Evolutionary conservation across 1,139 yeast genomes (phyloP), one percentile per base, ranked within the genome.

Genomic region (Saccharomyces hybrid): DNA sequence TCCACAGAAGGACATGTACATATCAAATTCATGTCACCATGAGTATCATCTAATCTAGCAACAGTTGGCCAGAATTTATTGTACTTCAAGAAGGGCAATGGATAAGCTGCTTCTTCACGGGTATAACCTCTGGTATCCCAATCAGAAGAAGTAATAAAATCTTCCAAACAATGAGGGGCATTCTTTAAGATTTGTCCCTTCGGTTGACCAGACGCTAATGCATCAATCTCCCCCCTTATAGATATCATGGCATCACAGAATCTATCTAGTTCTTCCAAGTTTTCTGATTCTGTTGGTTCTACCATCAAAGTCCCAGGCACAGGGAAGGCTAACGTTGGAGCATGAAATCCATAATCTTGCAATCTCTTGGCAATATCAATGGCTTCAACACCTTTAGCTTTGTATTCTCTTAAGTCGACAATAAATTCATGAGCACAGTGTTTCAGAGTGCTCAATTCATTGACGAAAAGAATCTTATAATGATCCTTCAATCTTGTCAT

Each of bases 311-410:
- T 93, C 58, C 96, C 96, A 11, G 97, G 91, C 52, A 93, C 96
- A 25, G 99, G 99, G 88, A 95, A 93, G 1, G 98, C 93, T 89
- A 93, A 84, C 51, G 99, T 93, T 62, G 99, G 99, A 0, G 97
- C 97, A 72, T 93, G 99, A 84, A 93, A 93, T 1, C 98, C 97
- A 70, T 91, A 93, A 74, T 93, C 99, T 73, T 93, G 98, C 59
- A 93, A 80, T 72, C 99, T 83, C 77, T 93, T 93, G 57, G 99
- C 98, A 57, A 93, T 84, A 70, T 93, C 99, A 65, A 91, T 89
- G 28, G 97, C 98, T 72, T 93, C 98, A 56, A 93, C 76, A 20
- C 96, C 96, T 52, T 82, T 69, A 2, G 79, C 73, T 74, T 91
- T 90, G 76, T 86, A 88, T 51, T 86, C 90, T 70, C 98, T 82